Conservation (phyloP, 805 yeast genomes). For the Lipomyces mesembrius region DNA sequence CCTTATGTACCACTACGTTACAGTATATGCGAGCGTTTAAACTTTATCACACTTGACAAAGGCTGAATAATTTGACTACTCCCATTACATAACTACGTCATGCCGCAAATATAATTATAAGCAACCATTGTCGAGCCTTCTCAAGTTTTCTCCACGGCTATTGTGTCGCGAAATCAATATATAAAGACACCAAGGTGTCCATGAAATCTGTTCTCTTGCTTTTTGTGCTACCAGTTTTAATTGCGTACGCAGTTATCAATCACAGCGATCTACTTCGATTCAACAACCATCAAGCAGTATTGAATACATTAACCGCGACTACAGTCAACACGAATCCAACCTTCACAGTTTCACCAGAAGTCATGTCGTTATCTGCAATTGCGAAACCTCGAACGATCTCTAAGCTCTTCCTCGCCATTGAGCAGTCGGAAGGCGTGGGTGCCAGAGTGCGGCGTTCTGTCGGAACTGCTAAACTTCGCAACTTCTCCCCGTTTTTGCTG, state of each 20-base stretch:
- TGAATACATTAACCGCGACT: constrained; percentile 3
- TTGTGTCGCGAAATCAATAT: background rate
- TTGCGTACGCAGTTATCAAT: constrained; percentile 14
- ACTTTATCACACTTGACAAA: too few relatives aligned
- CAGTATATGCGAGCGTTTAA: too few relatives aligned
- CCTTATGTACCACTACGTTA: too few relatives aligned
- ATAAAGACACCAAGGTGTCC: constrained; percentile 2
- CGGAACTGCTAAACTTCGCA: constrained; percentile 68
- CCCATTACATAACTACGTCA: too few relatives aligned
- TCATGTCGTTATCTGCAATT: constrained; percentile 21
- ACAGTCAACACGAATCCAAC: constrained; percentile 3
- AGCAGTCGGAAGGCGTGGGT: constrained; percentile 87
- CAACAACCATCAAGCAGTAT: background rate
- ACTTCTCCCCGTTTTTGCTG: constrained; percentile 81
- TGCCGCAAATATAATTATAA: background rate
- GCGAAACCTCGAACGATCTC: constrained; percentile 51
- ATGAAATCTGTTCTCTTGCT: constrained; percentile 20
- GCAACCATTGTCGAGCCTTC: background rate
- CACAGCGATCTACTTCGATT: background rate
- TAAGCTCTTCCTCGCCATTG: constrained; percentile 61
- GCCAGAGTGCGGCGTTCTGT: constrained; percentile 82
- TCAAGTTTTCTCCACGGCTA: background rate
- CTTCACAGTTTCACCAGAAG: constrained; percentile 2
- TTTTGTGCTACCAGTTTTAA: constrained; percentile 14
- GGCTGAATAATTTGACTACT: background rate